These are phyloP conservation scores for Solanum virginianum DNA, from an alignment of 257 asterid species.

Conservation along the genomic window DNA sequence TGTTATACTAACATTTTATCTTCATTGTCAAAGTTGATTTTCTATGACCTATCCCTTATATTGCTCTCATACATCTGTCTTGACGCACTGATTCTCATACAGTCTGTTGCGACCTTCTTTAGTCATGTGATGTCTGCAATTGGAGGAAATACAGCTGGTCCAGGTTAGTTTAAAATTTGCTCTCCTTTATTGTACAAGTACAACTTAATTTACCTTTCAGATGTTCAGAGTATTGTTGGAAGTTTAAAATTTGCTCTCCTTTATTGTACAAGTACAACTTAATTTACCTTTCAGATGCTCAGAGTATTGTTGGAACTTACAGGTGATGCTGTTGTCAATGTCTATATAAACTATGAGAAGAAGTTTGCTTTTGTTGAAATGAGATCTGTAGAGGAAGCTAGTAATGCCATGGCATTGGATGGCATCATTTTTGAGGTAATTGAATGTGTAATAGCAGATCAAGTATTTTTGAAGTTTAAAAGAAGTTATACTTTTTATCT, in stretches of 20 bases:
- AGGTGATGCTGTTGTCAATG: constrained; percentile 98
- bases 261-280: neutral
- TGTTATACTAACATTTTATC: neutral
- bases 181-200: neutral
- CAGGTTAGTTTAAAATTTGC: constrained; percentile 38
- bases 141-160: constrained; percentile 97
- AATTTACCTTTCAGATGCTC: neutral
- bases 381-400: constrained; percentile 99
- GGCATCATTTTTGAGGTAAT: constrained; percentile 93
- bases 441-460: neutral
- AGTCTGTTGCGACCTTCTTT: constrained; percentile 87
- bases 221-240: neutral
- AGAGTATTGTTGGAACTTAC: constrained; percentile 11
- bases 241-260: neutral
- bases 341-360: constrained; percentile 86
- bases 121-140: constrained; percentile 96
- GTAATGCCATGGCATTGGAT: constrained; percentile 96
- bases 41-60: neutral
- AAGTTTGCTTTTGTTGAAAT: constrained; percentile 96
- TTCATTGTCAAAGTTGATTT: neutral
- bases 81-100: constrained; percentile 3
- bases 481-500: neutral
- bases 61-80: neutral
- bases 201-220: neutral
- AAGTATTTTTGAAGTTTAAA: neutral